Percentiles rank a stretch among this genome's conserved stretches.
These are phyloP conservation scores for Phytophthora capsici DNA, from an alignment of 352 stramenopile species.

Conservation along the genomic window DNA sequence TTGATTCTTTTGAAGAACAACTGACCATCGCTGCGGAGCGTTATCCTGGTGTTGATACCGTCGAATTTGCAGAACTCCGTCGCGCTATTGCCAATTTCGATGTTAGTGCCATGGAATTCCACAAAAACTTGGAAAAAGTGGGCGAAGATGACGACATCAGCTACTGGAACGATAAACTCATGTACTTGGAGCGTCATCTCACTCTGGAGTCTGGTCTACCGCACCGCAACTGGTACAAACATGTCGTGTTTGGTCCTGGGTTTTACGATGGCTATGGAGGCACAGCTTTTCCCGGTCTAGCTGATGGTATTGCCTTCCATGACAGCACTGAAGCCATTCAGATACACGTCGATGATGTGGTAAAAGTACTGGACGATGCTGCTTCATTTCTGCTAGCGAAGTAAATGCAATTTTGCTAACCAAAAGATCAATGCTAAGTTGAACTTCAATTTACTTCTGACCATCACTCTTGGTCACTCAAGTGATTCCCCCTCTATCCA, in stretches of 20 bases:
- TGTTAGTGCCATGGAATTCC: conserved; percentile 38
- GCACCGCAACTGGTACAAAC: conserved; percentile 65
- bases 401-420: neutral
- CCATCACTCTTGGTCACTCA: conserved; percentile 26
- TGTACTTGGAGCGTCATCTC: conserved; percentile 56
- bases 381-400: conserved; percentile 41
- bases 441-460: conserved; percentile 17
- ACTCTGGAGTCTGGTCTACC: conserved; percentile 45
- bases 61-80: conserved; percentile 39
- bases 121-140: conserved; percentile 19
- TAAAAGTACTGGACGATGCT: conserved; percentile 38
- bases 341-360: conserved; percentile 52
- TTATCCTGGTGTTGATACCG: conserved; percentile 20
- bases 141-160: conserved; percentile 1
- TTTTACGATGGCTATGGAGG: conserved; percentile 64
- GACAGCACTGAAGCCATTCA: conserved; percentile 47
- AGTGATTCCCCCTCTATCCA: neutral
- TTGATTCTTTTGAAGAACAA: conserved; percentile 31
- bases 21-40: conserved; percentile 20
- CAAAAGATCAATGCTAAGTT: too few species aligned
- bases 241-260: conserved; percentile 65
- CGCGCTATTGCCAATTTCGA: conserved; percentile 45
- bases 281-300: conserved; percentile 57
- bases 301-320: conserved; percentile 53
- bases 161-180: conserved; percentile 57